Percentiles rank a stretch among this genome's conserved stretches.
Conservation (phyloP, 2,329 filamentous ascomycete genomes). For the Paraphoma sp. region DNA sequence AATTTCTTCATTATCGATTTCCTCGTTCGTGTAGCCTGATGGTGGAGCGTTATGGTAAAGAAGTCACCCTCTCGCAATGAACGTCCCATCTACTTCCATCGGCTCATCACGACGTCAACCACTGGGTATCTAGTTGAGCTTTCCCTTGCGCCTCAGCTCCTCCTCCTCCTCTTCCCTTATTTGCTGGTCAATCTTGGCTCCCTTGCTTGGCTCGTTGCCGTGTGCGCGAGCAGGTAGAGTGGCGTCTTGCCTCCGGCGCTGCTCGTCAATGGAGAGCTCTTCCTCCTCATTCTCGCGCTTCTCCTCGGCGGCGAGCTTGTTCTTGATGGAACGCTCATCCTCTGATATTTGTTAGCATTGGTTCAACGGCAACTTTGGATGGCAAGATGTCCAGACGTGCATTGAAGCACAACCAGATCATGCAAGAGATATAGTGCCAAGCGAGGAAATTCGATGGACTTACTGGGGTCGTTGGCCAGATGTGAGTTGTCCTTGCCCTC, state of each 20-base stretch:
- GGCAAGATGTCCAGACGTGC: not conserved
- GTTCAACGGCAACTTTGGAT: not conserved
- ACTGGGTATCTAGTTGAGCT: constrained; percentile 23
- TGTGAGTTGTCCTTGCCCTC: constrained; percentile 77
- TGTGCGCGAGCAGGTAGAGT: constrained; percentile 66
- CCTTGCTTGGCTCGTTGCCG: constrained; percentile 75
- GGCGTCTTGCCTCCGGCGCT: constrained; percentile 63
- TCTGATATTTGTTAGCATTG: constrained; percentile 55
- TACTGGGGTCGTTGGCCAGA: constrained; percentile 74
- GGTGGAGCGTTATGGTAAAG: not conserved
- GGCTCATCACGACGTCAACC: not conserved
- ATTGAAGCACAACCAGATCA: not conserved
- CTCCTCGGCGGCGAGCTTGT: constrained; percentile 71
- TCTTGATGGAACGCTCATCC: constrained; percentile 74
- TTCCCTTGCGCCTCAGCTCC: constrained; percentile 67
- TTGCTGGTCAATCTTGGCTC: constrained; percentile 75
- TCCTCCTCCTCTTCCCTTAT: constrained; percentile 72
- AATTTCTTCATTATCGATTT: constrained; percentile 1
- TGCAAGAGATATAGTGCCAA: too few species aligned
- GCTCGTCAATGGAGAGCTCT: constrained; percentile 42
- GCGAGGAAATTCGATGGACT: constrained; percentile 24
- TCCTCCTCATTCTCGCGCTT: constrained; percentile 55
- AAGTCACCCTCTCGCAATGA: not conserved
- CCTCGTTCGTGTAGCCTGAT: constrained; percentile 1
- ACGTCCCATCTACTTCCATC: not conserved